Conservation (phyloP, 345 rosid genomes). For the Moricandia moricandioides region DNA sequence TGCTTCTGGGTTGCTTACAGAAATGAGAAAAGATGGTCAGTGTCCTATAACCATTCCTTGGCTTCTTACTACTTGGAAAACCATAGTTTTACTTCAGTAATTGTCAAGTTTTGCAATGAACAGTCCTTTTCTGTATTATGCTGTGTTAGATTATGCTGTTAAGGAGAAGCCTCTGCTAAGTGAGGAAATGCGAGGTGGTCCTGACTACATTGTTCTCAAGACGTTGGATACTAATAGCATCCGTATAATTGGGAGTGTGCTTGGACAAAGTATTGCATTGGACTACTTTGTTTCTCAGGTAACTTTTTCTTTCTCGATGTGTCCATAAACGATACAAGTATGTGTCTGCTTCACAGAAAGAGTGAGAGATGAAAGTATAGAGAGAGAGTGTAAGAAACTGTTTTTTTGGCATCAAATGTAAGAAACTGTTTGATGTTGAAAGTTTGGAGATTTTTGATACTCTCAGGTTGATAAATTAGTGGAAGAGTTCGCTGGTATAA, state of each 20-base stretch:
- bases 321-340: neutral
- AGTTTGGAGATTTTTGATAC: neutral
- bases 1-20: constrained; percentile 79
- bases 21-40: constrained; percentile 79
- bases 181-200: constrained; percentile 85
- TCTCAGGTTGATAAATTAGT: constrained; percentile 85
- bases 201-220: constrained; percentile 70
- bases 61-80: neutral
- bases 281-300: constrained; percentile 97
- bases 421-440: constrained; percentile 6
- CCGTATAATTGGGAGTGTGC: constrained; percentile 87
- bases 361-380: neutral
- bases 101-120: neutral
- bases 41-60: neutral
- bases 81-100: neutral
- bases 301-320: constrained; percentile 15
- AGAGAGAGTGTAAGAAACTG: neutral
- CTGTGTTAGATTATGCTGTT: constrained; percentile 70
- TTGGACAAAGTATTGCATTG: constrained; percentile 91
- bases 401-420: too few relatives aligned
- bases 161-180: constrained; percentile 72
- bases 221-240: constrained; percentile 77
- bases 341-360: neutral
- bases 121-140: neutral
- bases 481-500: constrained; percentile 91